Base-by-base conservation (phyloP, 169 alveolate genomes). In the Plasmodium inui region DNA sequence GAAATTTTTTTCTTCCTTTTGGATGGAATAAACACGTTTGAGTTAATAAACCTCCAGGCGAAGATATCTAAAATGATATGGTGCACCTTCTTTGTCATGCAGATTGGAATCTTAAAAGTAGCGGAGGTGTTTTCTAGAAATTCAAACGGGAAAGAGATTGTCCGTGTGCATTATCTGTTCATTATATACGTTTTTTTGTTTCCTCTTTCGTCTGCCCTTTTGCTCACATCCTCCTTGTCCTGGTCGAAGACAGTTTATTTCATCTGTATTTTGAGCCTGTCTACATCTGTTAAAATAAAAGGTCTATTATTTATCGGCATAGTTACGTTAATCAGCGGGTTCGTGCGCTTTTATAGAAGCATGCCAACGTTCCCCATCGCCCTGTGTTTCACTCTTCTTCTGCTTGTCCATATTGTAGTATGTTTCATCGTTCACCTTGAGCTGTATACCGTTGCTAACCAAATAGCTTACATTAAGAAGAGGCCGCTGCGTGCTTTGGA, bases 1-100 rank as follows among this genome's bases (percentile, higher is more conserved):
- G 89, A 41, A 79, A 89, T 89, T 67, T 89, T 61, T 53, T 89
- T 80, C 53, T 89, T 89, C 82, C 72, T 89, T 46, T 80, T 81
- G 78, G 94, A 89, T 61, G 94, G 94, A 32, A 80, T 89, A 80
- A 89, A 80, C 39, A 89, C 94, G 4, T 80, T 89, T 81, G 89
- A 78, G 71, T 61, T 80, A n/a, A 80, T 89, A 89, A 67, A n/a
- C n/a, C 22, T 70, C 72, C 53, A 89, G 57, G 94, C 67, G 53
- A 89, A 84, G 34, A 28, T 80, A 41, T 70, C 94, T 39, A 83
- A 80, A 80, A 89, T 89, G 53, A 81, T 89, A 28, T 81, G 90
- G 89, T 89, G 91, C 74, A 8, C 70, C 50, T 89, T 89, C 72
- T 67, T 89, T 67, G 88, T 79, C 46, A 17, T 89, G 34, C 94